Evolutionary conservation across 441 rosid species (phyloP).

Genomic region (Biscutella auriculata): DNA sequence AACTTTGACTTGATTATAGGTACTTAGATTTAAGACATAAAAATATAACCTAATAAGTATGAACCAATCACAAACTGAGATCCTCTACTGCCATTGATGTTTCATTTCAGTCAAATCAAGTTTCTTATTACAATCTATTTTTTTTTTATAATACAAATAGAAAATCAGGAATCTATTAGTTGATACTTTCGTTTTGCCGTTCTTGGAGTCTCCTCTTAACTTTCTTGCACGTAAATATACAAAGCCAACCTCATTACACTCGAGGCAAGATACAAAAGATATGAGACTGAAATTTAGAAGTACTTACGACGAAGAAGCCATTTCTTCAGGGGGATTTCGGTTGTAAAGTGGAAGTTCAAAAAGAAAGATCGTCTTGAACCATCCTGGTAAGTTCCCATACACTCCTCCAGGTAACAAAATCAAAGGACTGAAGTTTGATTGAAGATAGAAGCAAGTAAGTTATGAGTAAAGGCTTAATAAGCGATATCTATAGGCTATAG

Average conservation of each 20-base stretch:
- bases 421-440: constrained; percentile 49
- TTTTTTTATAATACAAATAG: too few relatives aligned
- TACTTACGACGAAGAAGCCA: constrained; percentile 22
- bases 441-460: constrained; percentile 10
- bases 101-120: too few relatives aligned
- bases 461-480: neutral
- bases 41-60: too few relatives aligned
- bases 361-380: constrained; percentile 55
- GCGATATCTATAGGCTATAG: neutral
- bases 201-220: constrained; percentile 13
- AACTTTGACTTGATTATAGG: too few relatives aligned
- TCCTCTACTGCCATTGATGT: too few relatives aligned
- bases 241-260: neutral
- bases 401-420: constrained; percentile 51
- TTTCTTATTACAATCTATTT: too few relatives aligned
- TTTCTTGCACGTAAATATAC: constrained; percentile 2
- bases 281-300: neutral
- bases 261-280: neutral
- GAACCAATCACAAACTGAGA: neutral
- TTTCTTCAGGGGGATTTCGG: constrained; percentile 53
- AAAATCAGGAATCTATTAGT: constrained; percentile 9
- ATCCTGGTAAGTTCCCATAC: constrained; percentile 57
- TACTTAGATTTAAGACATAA: too few relatives aligned
- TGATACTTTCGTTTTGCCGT: neutral
- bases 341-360: constrained; percentile 75